A percentile compares a stretch with the other conserved stretches of the same genome.
phyloP scores from a whole-genome alignment of 1,284 basidiomycete genomes.

The Schizopora paradoxa region DNA sequence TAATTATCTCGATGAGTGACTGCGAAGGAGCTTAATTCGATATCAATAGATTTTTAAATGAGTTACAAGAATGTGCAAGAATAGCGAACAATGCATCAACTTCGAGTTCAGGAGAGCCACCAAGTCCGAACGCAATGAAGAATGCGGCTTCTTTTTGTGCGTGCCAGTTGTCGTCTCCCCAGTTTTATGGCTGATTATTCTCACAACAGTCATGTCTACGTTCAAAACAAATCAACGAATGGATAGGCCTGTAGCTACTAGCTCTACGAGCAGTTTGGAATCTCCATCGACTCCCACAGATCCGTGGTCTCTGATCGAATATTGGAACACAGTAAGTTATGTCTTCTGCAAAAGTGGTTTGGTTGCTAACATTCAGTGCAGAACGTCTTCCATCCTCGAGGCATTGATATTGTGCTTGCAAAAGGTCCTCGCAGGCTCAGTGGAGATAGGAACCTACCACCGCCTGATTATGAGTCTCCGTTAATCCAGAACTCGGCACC shows the following conservation, averaged over 20 bases:
- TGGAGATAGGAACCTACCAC: constrained; percentile 7
- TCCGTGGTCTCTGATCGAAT: constrained; percentile 11
- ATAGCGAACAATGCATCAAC: too few species aligned
- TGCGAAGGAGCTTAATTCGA: too few species aligned
- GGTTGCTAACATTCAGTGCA: background rate
- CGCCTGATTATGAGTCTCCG: constrained; percentile 5
- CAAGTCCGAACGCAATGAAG: too few species aligned
- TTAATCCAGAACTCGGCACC: background rate
- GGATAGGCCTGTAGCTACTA: too few species aligned
- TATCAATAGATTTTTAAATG: constrained; percentile 7
- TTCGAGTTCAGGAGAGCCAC: too few species aligned
- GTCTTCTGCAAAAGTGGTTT: background rate
- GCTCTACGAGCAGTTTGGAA: too few species aligned
- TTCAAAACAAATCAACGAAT: too few species aligned
- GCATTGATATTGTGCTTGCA: constrained; percentile 15
- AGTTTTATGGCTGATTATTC: too few species aligned
- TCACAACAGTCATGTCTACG: too few species aligned
- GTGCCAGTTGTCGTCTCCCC: too few species aligned
- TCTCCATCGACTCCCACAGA: background rate
- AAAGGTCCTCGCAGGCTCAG: constrained; percentile 13
- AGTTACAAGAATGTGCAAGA: constrained; percentile 7
- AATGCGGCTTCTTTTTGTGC: too few species aligned
- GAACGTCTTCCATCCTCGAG: constrained; percentile 15
- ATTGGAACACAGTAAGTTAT: constrained; percentile 14
- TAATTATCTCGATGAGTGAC: background rate